Percentiles rank a stretch among this genome's conserved stretches.
Evolutionary conservation across 768 basidiomycete species (phyloP).

Genomic region (Hygrocybe coccinea): DNA sequence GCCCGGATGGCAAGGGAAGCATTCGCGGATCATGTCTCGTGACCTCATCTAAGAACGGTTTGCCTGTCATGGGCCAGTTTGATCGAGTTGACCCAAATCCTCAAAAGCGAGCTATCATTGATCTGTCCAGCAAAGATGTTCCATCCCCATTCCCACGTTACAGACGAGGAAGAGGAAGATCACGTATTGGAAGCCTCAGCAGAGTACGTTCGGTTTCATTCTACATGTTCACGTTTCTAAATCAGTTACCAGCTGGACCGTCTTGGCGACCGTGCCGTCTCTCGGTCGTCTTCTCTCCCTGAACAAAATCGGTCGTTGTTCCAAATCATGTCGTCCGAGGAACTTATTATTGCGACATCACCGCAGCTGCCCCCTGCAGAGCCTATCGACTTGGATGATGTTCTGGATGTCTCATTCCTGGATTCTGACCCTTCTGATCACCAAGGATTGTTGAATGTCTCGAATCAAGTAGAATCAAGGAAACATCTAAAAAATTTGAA

Average conservation of each 20-base stretch:
- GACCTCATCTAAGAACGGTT: slow-evolving; percentile 25
- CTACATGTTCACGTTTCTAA: slow-evolving; percentile 7
- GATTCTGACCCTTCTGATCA: slow-evolving; percentile 48
- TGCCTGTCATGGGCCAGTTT: slow-evolving; percentile 40
- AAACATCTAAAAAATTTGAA: slow-evolving; percentile 45
- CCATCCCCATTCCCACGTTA: slow-evolving; percentile 47
- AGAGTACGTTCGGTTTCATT: slow-evolving; percentile 28
- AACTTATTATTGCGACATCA: slow-evolving; percentile 24
- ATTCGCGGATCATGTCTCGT: slow-evolving; percentile 22
- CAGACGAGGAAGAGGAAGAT: slow-evolving; percentile 13
- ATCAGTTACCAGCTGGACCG: slow-evolving; percentile 19
- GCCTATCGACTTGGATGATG: slow-evolving; percentile 66
- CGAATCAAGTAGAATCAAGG: slow-evolving; percentile 35
- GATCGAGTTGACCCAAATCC: slow-evolving; percentile 30
- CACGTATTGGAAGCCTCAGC: slow-evolving; percentile 29
- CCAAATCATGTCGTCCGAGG: slow-evolving; percentile 36
- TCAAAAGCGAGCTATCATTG: slow-evolving; percentile 39
- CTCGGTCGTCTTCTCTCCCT: slow-evolving; percentile 27
- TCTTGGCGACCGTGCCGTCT: slow-evolving; percentile 27
- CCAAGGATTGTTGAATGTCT: slow-evolving; percentile 25
- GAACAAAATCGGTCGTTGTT: slow-evolving; percentile 25
- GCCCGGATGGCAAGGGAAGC: slow-evolving; percentile 32
- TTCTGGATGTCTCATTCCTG: slow-evolving; percentile 69
- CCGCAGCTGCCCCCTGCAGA: slow-evolving; percentile 42
- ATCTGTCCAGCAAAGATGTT: slow-evolving; percentile 39